Conservation (phyloP, 2,329 filamentous ascomycete species). For the Clonostachys sp. region DNA sequence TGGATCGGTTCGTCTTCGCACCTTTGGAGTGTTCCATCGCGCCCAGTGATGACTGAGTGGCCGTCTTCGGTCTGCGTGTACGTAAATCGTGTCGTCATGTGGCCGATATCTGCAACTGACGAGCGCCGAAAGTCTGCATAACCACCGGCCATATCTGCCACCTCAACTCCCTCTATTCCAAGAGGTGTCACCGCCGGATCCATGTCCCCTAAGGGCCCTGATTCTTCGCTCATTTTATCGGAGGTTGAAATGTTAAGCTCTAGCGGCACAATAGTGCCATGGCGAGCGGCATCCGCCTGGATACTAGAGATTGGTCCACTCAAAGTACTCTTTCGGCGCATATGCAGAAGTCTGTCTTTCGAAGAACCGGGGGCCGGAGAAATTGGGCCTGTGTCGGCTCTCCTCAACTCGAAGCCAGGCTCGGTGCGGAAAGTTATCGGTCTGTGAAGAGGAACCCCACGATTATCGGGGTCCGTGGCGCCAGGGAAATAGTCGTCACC, state of each 20-base stretch:
- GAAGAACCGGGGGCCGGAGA: conserved; percentile 10
- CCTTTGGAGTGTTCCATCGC: conserved; percentile 67
- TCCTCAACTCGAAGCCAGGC: conserved; percentile 14
- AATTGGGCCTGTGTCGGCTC: conserved; percentile 15
- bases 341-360: conserved; percentile 10
- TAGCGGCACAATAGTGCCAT: conserved; percentile 26
- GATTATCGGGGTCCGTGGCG: conserved; percentile 19
- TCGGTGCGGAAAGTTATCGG: conserved; percentile 20
- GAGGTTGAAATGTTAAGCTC: conserved; percentile 22
- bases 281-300: conserved; percentile 36
- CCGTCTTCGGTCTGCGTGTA: conserved; percentile 73
- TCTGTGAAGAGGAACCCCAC: conserved; percentile 19
- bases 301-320: conserved; percentile 36
- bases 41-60: conserved; percentile 78
- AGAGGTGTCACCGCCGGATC: not conserved
- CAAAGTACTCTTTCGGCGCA: conserved; percentile 24
- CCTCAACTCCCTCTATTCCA: not conserved
- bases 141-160: conserved; percentile 4
- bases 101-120: conserved; percentile 27
- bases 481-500: conserved; percentile 32
- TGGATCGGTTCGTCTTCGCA: conserved; percentile 93
- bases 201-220: conserved; percentile 6
- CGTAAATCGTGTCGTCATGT: conserved; percentile 72
- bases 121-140: conserved; percentile 11
- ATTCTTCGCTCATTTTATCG: conserved; percentile 23